These are phyloP conservation scores for Ascochyta pisi DNA, from an alignment of 2,329 filamentous ascomycete species.

Conservation along the genomic window DNA sequence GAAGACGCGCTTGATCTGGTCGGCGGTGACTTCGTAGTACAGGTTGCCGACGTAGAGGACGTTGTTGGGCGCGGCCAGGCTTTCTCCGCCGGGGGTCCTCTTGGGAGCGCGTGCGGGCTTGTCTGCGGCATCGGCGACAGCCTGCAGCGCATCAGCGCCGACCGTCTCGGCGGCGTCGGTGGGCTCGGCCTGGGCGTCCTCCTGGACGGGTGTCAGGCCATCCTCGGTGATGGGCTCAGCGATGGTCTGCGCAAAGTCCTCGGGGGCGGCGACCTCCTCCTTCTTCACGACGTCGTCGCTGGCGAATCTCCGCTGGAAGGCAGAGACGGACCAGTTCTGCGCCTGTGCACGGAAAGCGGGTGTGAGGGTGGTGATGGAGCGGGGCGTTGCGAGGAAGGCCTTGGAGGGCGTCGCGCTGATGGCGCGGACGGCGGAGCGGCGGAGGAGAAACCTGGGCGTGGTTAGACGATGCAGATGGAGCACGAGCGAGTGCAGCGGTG, in stretches of 20 bases:
- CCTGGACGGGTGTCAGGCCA: slow-evolving; percentile 34
- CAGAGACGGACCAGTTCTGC: slow-evolving; percentile 49
- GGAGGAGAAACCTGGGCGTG: slow-evolving; percentile 63
- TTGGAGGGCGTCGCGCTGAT: slow-evolving; percentile 56
- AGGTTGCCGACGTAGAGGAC: slow-evolving; percentile 73
- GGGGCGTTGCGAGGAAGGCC: slow-evolving; percentile 52
- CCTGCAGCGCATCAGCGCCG: slow-evolving; percentile 33
- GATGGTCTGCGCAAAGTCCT: slow-evolving; percentile 47
- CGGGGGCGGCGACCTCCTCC: slow-evolving; percentile 40
- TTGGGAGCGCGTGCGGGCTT: not conserved
- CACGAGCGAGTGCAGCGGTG: not conserved
- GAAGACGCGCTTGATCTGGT: slow-evolving; percentile 67
- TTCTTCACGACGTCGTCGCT: slow-evolving; percentile 55
- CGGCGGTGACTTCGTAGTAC: slow-evolving; percentile 70
- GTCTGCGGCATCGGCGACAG: slow-evolving; percentile 8
- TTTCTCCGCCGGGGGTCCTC: not conserved
- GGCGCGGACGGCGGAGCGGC: slow-evolving; percentile 64
- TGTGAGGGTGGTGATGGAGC: slow-evolving; percentile 45
- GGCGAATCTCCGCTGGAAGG: slow-evolving; percentile 57
- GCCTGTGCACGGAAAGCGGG: slow-evolving; percentile 42
- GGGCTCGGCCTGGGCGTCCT: slow-evolving; percentile 31
- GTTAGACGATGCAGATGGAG: slow-evolving; percentile 9
- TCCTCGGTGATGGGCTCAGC: slow-evolving; percentile 46
- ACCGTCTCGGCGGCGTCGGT: slow-evolving; percentile 39
- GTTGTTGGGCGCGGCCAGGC: slow-evolving; percentile 27